Evolutionary conservation across 1,284 basidiomycete genomes (phyloP), one percentile per base, ranked within the genome.

Genomic region (Malassezia pachydermatis): DNA sequence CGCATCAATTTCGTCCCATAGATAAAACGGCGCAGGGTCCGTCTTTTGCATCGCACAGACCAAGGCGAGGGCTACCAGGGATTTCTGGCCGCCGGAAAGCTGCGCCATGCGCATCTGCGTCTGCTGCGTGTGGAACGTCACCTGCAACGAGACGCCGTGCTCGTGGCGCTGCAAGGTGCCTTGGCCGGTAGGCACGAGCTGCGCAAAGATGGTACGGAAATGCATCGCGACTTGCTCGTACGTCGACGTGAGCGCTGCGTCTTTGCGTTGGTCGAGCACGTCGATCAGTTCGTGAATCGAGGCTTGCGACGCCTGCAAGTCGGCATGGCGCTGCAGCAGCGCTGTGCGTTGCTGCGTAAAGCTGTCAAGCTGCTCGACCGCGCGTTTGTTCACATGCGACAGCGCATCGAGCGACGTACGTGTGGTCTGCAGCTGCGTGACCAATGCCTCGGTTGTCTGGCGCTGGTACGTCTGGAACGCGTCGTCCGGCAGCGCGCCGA

Each of bases 1-100:
- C 42, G 92, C 92, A 65, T 98, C 92, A 67, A 96, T 96, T 78
- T 99, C 94, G 72, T 99, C 94, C 69, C 98, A 98, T n/a, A 99
- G 78, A 74, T 98, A 98, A 76, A 99, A 99, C 0, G 94, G 94
- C 0, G 94, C 94, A 1, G 94, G 94, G 68, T 99, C 94, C 72
- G 90, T 96, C 74, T 94, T 95, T 73, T 99, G 94, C 62, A 98
- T 98, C 7, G 92, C 89, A 68, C 98, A 98, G 16, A 99, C 90
- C 27, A 87, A 84, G 1, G 94, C 88, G 23, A 99, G 81, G 0
- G 94, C 94, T 4, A 98, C 94, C 10, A 99, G 77, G 1, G 89
- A 90, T 72, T 98, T 98, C 66, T 99, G 94, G 6, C 94, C 94
- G 44, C 94, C 94, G 2, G 90, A 95, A 5, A 99, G 75, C 71